Conservation (phyloP, 129 eudicot genomes). For the Arctium lappa region DNA sequence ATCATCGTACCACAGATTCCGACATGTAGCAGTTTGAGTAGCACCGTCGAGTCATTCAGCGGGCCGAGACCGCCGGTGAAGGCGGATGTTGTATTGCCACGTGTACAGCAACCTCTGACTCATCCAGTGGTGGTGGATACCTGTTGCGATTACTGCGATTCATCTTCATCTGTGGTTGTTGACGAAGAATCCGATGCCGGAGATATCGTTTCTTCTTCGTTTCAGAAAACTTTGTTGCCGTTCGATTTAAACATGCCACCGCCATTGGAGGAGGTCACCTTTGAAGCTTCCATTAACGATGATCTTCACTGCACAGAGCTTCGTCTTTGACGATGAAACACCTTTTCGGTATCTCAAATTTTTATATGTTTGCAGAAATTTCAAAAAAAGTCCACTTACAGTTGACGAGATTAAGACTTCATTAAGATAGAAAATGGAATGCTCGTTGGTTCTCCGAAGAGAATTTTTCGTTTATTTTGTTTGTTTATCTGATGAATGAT, state of each 20-base stretch:
- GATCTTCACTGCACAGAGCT: slow-evolving; percentile 62
- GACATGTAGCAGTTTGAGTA: slow-evolving; percentile 68
- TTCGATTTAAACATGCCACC: slow-evolving; percentile 81
- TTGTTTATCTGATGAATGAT: slow-evolving; percentile 16
- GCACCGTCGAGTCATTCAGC: slow-evolving; percentile 78
- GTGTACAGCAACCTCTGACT: slow-evolving; percentile 36
- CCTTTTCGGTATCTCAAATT: slow-evolving; percentile 4
- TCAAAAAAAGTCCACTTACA: not conserved
- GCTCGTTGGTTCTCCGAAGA: slow-evolving; percentile 30
- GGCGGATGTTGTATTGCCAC: slow-evolving; percentile 21
- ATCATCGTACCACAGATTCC: slow-evolving; percentile 43
- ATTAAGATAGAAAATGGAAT: slow-evolving; percentile 18
- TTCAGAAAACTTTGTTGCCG: slow-evolving; percentile 29
- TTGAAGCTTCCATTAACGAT: slow-evolving; percentile 26
- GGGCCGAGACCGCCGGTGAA: slow-evolving; percentile 41
- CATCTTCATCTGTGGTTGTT: slow-evolving; percentile 74
- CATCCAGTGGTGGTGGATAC: slow-evolving; percentile 47
- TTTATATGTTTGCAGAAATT: not conserved
- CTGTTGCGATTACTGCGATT: slow-evolving; percentile 80
- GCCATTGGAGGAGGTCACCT: slow-evolving; percentile 23
- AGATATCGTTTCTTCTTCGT: slow-evolving; percentile 44
- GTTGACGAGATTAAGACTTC: slow-evolving; percentile 24
- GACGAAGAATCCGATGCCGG: slow-evolving; percentile 39
- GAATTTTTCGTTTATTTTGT: slow-evolving; percentile 14
- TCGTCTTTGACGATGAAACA: slow-evolving; percentile 49